phyloP scores from a whole-genome alignment of 768 basidiomycete species.

The Dioszegia crocea region DNA sequence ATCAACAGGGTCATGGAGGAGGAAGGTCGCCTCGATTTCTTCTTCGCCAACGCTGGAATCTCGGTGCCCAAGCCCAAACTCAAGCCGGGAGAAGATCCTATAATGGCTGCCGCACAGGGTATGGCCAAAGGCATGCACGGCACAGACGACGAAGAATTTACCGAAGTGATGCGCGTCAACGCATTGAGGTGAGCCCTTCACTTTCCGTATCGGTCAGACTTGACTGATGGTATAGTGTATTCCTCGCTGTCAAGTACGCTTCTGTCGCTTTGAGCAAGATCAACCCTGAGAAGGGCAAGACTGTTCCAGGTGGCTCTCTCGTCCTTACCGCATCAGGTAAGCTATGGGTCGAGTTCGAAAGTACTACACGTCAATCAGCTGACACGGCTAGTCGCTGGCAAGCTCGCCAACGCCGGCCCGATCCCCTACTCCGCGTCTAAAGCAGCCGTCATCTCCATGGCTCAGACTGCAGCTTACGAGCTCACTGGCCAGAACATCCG shows the following conservation, averaged over 20 bases:
- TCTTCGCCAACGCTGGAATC: conserved; percentile 80
- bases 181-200: conserved; percentile 56
- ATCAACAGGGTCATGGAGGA: conserved; percentile 72
- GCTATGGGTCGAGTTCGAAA: too few species aligned
- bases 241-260: conserved; percentile 81
- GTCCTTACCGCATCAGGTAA: conserved; percentile 75
- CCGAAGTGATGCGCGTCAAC: conserved; percentile 75
- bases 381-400: conserved; percentile 22
- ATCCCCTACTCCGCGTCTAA: conserved; percentile 80
- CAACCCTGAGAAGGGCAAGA: conserved; percentile 67
- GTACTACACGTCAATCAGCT: too few species aligned
- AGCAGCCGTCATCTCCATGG: conserved; percentile 86
- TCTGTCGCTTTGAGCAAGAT: conserved; percentile 73
- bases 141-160: conserved; percentile 64
- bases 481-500: conserved; percentile 77
- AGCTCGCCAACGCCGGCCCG: conserved; percentile 28
- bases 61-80: conserved; percentile 4
- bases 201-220: not conserved
- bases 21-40: conserved; percentile 82
- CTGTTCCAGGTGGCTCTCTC: conserved; percentile 69
- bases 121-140: conserved; percentile 47
- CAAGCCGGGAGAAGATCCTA: conserved; percentile 4
- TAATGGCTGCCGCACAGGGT: not conserved
- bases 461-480: conserved; percentile 74
- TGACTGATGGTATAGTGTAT: conserved; percentile 58